Evolutionary conservation across 2,329 filamentous ascomycete genomes (phyloP), one percentile per base, ranked within the genome.

Genomic region (Sarocladium strictum): DNA sequence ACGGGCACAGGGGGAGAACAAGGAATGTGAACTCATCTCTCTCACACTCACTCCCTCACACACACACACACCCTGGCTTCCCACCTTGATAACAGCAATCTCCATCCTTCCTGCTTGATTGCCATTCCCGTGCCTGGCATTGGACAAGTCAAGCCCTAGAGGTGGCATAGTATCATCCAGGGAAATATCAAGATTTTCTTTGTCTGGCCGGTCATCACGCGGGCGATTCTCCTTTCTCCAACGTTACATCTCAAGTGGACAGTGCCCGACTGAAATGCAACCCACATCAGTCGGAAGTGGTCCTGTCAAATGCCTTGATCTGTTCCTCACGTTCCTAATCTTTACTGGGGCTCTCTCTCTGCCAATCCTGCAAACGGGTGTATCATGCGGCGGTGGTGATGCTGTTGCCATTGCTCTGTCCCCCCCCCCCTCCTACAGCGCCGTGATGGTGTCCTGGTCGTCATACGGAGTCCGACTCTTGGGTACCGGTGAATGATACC

Each of bases 191-290:
- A n/a, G 35, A 38, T 15, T 10, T 38, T 38, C 35, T 15, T 38
- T 38, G 35, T 15, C 35, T 38, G 12, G 12, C 35, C 12, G 9
- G 5, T 19, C 12, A 45, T 26, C 23, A 17, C 40, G 17, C 40
- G 17, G 23, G 7, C 40, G 19, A 45, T 15, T 19, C n/a, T 19
- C 24, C 10, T 6, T 12, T 27, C 43, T 19, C n/a, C 7, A 49
- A 49, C 26, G 43, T 49, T 49, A 49, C 43, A 49, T 49, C 43
- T 32, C 43, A 49, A 21, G 43, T 49, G 43, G 43, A n/a, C 43
- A 49, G 7, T 7, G 9, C 17, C 5, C n/a, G n/a, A n/a, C 5
- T 5, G 35, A 38, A 38, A 38, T 15, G 15, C 29, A 32, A 19
- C 17, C 35, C 5, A 10, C 35, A 5, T 19, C 12, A 5, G 5